Evolutionary conservation across 2,329 filamentous ascomycete genomes (phyloP).

Genomic region (Aspergillus chevalieri): DNA sequence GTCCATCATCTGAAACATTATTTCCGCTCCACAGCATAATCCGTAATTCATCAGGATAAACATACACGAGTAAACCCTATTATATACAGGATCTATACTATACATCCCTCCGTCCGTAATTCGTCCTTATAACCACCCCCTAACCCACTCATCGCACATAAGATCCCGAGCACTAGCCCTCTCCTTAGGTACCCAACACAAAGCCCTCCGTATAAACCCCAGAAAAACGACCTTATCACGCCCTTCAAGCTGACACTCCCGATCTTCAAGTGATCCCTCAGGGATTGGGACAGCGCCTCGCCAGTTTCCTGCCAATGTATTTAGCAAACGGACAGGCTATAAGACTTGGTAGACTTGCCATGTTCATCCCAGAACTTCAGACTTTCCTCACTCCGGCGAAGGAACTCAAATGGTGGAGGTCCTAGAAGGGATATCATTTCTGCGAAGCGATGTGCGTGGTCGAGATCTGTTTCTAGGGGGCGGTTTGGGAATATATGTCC

Average conservation of each 20-base stretch:
- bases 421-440: slow-evolving; percentile 41
- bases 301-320: slow-evolving; percentile 17
- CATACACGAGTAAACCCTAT: no score
- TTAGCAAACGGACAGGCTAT: slow-evolving; percentile 3
- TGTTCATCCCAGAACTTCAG: slow-evolving; percentile 31
- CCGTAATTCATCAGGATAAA: no score
- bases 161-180: slow-evolving; percentile 17
- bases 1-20: no score
- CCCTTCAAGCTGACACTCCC: slow-evolving; percentile 17
- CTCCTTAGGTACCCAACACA: slow-evolving; percentile 24
- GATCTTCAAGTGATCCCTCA: slow-evolving; percentile 17
- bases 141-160: slow-evolving; percentile 12
- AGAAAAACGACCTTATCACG: slow-evolving; percentile 19
- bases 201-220: slow-evolving; percentile 21
- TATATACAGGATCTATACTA: no score
- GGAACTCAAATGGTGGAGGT: slow-evolving; percentile 28
- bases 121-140: slow-evolving; percentile 2
- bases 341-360: slow-evolving; percentile 15
- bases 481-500: slow-evolving; percentile 32
- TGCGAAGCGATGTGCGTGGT: slow-evolving; percentile 37
- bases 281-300: slow-evolving; percentile 16
- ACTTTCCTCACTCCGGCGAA: slow-evolving; percentile 19
- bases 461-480: slow-evolving; percentile 25
- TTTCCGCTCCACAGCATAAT: no score
- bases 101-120: no score